Percentiles rank a stretch among this genome's conserved stretches.
phyloP scores from a whole-genome alignment of 1,284 basidiomycete species.

The Rhodofomes roseus region DNA sequence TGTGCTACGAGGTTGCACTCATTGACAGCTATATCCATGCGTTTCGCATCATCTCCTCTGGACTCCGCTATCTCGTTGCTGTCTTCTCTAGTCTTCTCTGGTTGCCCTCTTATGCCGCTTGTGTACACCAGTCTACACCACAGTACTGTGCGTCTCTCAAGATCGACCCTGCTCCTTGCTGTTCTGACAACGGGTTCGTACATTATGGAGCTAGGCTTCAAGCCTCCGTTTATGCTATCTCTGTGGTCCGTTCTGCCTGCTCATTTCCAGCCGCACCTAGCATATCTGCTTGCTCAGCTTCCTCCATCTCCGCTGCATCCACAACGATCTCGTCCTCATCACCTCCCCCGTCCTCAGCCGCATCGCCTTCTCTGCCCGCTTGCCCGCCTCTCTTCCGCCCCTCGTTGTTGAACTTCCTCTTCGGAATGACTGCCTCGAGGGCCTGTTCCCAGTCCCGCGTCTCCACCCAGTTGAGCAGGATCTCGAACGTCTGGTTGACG shows the following conservation, averaged over 20 bases:
- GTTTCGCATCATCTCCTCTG: neutral
- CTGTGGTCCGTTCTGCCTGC: neutral
- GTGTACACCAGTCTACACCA: too few species aligned
- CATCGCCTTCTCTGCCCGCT: slow-evolving; percentile 14
- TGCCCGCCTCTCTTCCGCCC: slow-evolving; percentile 22
- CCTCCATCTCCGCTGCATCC: slow-evolving; percentile 19
- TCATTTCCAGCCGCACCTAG: neutral
- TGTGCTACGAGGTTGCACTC: too few species aligned
- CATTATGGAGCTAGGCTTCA: neutral
- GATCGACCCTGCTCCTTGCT: too few species aligned
- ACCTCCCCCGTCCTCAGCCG: slow-evolving; percentile 10
- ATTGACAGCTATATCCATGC: too few species aligned
- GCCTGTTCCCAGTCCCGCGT: slow-evolving; percentile 81
- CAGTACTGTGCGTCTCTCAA: too few species aligned
- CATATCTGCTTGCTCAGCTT: slow-evolving; percentile 5
- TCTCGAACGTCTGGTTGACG: slow-evolving; percentile 96
- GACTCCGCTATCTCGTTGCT: too few species aligned
- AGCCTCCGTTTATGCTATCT: neutral
- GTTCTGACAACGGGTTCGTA: too few species aligned
- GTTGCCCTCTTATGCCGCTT: neutral
- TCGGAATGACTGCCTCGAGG: slow-evolving; percentile 83
- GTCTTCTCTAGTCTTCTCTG: neutral
- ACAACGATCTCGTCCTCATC: slow-evolving; percentile 13
- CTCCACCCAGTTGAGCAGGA: slow-evolving; percentile 87
- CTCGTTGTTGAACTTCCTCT: slow-evolving; percentile 72